Evolutionary conservation across 345 rosid species (phyloP).

Genomic region (Odontarrhena argentea): DNA sequence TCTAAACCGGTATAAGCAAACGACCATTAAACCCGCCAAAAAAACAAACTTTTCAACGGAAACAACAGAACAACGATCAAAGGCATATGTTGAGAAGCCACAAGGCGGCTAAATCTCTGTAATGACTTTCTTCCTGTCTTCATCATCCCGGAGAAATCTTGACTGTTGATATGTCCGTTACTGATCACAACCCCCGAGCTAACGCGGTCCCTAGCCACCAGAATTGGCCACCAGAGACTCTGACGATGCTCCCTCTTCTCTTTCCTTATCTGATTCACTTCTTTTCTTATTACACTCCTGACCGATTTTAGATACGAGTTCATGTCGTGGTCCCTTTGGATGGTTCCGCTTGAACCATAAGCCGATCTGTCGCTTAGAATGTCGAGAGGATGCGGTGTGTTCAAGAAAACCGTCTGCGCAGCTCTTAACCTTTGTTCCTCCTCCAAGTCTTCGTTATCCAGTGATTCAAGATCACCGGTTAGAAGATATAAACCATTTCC

Average conservation of each 20-base stretch:
- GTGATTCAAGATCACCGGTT: conserved; percentile 37
- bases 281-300: conserved; percentile 61
- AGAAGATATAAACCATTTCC: conserved; percentile 74
- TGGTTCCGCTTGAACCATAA: conserved; percentile 76
- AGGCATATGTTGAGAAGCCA: conserved; percentile 86
- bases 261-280: conserved; percentile 61
- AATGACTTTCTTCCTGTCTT: conserved; percentile 68
- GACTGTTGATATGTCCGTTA: conserved; percentile 46
- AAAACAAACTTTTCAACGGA: conserved; percentile 29
- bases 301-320: conserved; percentile 68
- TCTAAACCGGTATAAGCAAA: conserved; percentile 21
- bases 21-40: conserved; percentile 27
- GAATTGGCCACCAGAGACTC: conserved; percentile 70
- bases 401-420: conserved; percentile 63
- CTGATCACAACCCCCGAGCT: conserved; percentile 39
- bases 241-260: conserved; percentile 55
- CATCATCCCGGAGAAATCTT: conserved; percentile 61
- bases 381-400: conserved; percentile 89
- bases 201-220: conserved; percentile 42
- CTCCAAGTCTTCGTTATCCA: conserved; percentile 44
- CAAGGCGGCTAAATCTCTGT: conserved; percentile 63
- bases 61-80: conserved; percentile 69
- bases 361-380: conserved; percentile 75
- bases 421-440: conserved; percentile 58
- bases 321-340: conserved; percentile 85